Percentiles rank a stretch among this genome's conserved stretches.
Conservation (phyloP, 2,329 filamentous ascomycete species). For the Graphilbum fragrans region DNA sequence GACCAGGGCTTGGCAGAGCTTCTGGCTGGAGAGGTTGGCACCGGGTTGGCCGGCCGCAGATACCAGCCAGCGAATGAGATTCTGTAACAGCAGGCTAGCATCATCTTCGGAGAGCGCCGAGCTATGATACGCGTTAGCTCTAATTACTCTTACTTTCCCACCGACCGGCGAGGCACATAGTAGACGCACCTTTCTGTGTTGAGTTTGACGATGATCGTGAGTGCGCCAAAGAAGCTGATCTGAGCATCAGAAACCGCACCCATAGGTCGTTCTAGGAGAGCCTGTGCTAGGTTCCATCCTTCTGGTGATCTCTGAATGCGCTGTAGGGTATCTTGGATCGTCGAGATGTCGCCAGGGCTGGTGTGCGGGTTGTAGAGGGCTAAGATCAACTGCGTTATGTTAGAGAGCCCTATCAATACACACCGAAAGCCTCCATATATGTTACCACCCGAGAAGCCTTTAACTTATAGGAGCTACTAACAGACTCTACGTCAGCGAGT, state of each 20-base stretch:
- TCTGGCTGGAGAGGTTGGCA: slow-evolving; percentile 53
- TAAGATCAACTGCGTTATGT: slow-evolving; percentile 26
- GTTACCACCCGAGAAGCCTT: neutral
- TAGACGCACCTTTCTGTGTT: slow-evolving; percentile 67
- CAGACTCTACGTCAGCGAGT: slow-evolving; percentile 21
- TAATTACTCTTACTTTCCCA: neutral
- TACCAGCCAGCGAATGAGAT: slow-evolving; percentile 52
- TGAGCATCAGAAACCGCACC: slow-evolving; percentile 51
- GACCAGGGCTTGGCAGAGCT: slow-evolving; percentile 65
- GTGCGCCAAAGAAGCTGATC: slow-evolving; percentile 81
- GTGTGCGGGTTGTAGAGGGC: slow-evolving; percentile 39
- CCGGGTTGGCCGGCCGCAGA: slow-evolving; percentile 37
- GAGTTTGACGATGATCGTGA: slow-evolving; percentile 88
- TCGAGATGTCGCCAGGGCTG: slow-evolving; percentile 31
- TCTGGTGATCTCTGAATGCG: slow-evolving; percentile 64
- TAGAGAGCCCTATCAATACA: too few species aligned
- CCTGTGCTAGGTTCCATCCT: slow-evolving; percentile 78
- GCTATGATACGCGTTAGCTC: too few species aligned
- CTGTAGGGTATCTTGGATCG: slow-evolving; percentile 62
- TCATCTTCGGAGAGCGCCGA: slow-evolving; percentile 42
- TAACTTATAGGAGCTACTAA: slow-evolving; percentile 10
- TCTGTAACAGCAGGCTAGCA: slow-evolving; percentile 44
- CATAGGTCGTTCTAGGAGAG: slow-evolving; percentile 38
- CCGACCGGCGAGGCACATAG: too few species aligned
- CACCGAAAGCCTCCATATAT: neutral